Base-by-base conservation (phyloP, 805 yeast species). In the Ogataea zsoltii region DNA sequence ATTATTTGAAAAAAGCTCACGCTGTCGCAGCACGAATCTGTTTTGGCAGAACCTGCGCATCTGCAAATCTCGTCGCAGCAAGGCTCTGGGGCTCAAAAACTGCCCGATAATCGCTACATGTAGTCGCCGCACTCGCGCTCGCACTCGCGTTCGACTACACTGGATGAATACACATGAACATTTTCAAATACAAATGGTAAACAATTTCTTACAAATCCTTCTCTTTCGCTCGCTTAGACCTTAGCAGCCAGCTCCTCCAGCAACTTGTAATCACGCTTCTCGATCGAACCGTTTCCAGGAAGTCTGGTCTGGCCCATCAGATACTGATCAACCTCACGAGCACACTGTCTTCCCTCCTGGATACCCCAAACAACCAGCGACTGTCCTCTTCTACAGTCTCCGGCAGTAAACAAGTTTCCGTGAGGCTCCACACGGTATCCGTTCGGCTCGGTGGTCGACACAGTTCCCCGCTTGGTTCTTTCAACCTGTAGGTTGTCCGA, bases 361-460 rank as follows among this genome's bases (percentile, higher is more conserved):
- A 92, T 92, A 72, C 98, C 99, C 98, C 98, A 94, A 45, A 92
- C 99, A 66, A 92, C 92, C 67, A 92, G 79, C 2, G 97, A 88
- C 75, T 92, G 99, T 23, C 99, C 99, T 72, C 98, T 84, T 76
- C 99, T 86, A 73, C 98, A 94, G 69, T 92, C 99, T 71, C 99
- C 99, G 41, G 98, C 97, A 39, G 97, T 88, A 62, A 91, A 92
- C 49, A 90, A 62, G 57, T 89, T 90, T 48, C 76, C 85, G 33
- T 69, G 75, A 11, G 71, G 70, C 28, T 69, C 67, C 46, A 88
- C 90, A 49, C 78, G 75, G 77, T 92, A 92, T 46, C 79, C 80
- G 49, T 72, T 71, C 15, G 83, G 73, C 54, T 76, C 76, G 30
- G 76, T 67, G 13, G 92, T 81, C 36, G 79, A 71, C 60, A 92